Evolutionary conservation across 306 rosid species (phyloP), one percentile per base, ranked within the genome.

Genomic region (Cyamopsis tetragonoloba): DNA sequence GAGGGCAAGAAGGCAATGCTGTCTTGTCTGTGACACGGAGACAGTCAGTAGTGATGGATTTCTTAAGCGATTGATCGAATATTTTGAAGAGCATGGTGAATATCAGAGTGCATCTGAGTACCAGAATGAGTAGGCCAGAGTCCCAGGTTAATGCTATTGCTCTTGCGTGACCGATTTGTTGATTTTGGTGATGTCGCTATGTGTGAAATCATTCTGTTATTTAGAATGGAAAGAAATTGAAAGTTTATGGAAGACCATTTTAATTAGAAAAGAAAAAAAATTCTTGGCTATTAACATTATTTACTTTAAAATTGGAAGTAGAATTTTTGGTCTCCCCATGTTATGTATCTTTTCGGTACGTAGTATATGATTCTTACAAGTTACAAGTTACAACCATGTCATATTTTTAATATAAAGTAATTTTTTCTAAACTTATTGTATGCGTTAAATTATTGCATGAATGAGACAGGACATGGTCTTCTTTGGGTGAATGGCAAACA

Each of bases 31-130:
- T 43, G 95, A 90, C 84, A 84, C 92, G 0, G 99, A 90, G 63
- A 93, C 99, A 1, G 96, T 90, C 70, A 88, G 78, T 55, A 65
- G 78, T 24, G 90, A 93, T 66, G 95, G 77, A 39, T 93, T 93
- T 79, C 74, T 93, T 66, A 90, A 83, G 78, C 86, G 97, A n/a
- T 76, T 93, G 81, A 72, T 84, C 19, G 99, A 93, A 81, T 88
- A 93, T 73, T 90, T 93, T 74, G 97, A 93, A 83, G 92, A 88
- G 81, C 81, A 88, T 32, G 96, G 89, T 0, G 99, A 88, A 76
- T 93, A 90, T 85, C 84, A 60, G 70, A 88, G 97, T 80, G 99
- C 91, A 68, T 90, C 99, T 0, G 99, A 93, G 74, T 93, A 83
- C 76, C 72, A 74, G 79, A 86, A 84, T 72, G 89, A 80, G 66